Evolutionary conservation across 345 rosid species (phyloP).

Genomic region (Salix caprea): DNA sequence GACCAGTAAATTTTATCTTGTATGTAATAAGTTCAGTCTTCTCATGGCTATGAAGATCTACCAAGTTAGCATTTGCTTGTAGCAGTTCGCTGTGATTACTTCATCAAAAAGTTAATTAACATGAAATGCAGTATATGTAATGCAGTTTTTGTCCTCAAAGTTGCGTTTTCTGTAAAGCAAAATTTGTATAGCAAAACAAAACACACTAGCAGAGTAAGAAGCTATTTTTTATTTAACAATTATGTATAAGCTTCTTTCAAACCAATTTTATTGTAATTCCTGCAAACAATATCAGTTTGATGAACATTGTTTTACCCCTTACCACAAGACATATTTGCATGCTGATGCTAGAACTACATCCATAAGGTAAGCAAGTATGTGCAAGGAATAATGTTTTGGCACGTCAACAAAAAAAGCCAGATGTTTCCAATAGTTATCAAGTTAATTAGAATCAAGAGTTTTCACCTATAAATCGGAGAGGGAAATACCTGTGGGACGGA

Average conservation of each 20-base stretch:
- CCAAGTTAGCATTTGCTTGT: neutral
- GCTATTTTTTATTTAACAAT: neutral
- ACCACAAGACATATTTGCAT: neutral
- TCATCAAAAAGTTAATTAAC: neutral
- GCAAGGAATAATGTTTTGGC: neutral
- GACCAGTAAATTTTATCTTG: neutral
- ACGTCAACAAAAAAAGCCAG: neutral
- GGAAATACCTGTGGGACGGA: slow-evolving; percentile 71
- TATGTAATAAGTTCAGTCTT: neutral
- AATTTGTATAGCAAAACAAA: neutral
- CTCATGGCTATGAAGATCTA: neutral
- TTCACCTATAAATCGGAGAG: neutral
- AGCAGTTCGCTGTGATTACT: neutral
- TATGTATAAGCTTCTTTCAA: neutral
- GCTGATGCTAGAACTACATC: neutral
- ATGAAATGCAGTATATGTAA: neutral
- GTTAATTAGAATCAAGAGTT: neutral
- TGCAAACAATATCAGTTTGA: neutral
- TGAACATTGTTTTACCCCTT: neutral
- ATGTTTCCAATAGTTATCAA: neutral
- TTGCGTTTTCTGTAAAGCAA: neutral
- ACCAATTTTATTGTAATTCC: neutral
- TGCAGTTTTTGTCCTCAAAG: neutral
- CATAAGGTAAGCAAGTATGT: neutral
- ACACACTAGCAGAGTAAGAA: neutral